Conservation (phyloP, 257 asterid genomes). For the Anisodus tanguticus region DNA sequence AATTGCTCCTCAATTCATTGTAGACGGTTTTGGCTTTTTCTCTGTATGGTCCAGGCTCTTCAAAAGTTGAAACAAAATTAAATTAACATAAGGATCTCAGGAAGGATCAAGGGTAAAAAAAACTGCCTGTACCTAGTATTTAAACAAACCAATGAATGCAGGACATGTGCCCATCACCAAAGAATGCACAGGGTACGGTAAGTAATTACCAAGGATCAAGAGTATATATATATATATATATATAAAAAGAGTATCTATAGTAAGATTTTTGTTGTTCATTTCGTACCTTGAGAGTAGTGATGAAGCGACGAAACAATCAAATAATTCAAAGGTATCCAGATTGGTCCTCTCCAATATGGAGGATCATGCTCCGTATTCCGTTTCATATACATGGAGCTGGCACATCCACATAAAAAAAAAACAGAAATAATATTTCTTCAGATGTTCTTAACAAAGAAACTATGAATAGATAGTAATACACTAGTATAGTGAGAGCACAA, state of each 20-base stretch:
- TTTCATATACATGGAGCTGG: constrained; percentile 89
- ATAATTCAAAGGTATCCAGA: constrained; percentile 98
- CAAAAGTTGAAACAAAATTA: constrained; percentile 32
- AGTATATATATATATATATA: background rate
- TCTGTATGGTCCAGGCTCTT: constrained; percentile 85
- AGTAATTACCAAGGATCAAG: background rate
- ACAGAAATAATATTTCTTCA: background rate
- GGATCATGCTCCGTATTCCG: constrained; percentile 96
- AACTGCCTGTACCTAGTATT: background rate
- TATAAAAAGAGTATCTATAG: background rate
- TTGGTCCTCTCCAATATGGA: constrained; percentile 98
- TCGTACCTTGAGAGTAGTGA: constrained; percentile 78
- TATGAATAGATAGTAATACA: background rate
- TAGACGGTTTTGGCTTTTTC: constrained; percentile 72
- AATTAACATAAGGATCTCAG: background rate
- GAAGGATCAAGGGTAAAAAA: background rate
- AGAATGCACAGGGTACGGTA: background rate
- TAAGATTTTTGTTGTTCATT: constrained; percentile 5
- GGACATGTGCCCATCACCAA: background rate
- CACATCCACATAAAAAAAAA: background rate
- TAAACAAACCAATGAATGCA: background rate
- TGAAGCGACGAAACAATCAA: constrained; percentile 86
- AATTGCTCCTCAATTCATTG: constrained; percentile 76
- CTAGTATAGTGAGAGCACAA: background rate
- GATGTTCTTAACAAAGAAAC: background rate